These are phyloP conservation scores for Aspergillus tanneri DNA, from an alignment of 2,329 filamentous ascomycete genomes.

Conservation along the genomic window DNA sequence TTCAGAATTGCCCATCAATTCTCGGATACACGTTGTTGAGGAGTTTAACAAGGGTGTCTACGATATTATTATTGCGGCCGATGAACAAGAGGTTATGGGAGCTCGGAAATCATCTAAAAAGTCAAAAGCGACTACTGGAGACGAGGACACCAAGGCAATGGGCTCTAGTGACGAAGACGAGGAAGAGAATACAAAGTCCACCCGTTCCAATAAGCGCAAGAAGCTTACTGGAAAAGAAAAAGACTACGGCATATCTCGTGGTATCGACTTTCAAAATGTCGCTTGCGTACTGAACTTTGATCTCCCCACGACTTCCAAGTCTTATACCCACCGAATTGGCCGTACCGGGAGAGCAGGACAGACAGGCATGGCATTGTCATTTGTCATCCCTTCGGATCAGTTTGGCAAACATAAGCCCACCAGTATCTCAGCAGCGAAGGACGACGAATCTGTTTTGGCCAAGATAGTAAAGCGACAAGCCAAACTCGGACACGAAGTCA, in stretches of 20 bases:
- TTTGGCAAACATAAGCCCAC: slow-evolving; percentile 91
- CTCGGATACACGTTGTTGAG: slow-evolving; percentile 88
- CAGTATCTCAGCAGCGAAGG: slow-evolving; percentile 67
- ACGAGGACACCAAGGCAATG: slow-evolving; percentile 27
- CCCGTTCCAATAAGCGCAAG: slow-evolving; percentile 57
- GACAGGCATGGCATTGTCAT: slow-evolving; percentile 91
- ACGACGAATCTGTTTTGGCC: slow-evolving; percentile 80
- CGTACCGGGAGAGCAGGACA: slow-evolving; percentile 89
- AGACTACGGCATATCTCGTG: slow-evolving; percentile 92
- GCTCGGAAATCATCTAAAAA: slow-evolving; percentile 40
- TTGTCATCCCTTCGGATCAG: slow-evolving; percentile 77
- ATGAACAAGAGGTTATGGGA: slow-evolving; percentile 82
- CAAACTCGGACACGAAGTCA: slow-evolving; percentile 75
- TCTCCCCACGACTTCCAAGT: slow-evolving; percentile 80
- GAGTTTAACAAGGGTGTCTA: slow-evolving; percentile 97
- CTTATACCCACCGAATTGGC: slow-evolving; percentile 95
- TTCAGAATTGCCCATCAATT: slow-evolving; percentile 90
- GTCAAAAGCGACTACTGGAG: slow-evolving; percentile 24
- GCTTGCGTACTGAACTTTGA: slow-evolving; percentile 96
- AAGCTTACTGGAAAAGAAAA: slow-evolving; percentile 68
- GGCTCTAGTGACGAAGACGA: slow-evolving; percentile 44
- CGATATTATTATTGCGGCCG: slow-evolving; percentile 95
- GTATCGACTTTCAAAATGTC: slow-evolving; percentile 96
- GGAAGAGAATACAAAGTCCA: slow-evolving; percentile 31
- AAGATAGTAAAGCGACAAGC: slow-evolving; percentile 77